These are phyloP conservation scores for Arthrobotrys entomopaga DNA, from an alignment of 2,329 filamentous ascomycete species.

Conservation along the genomic window DNA sequence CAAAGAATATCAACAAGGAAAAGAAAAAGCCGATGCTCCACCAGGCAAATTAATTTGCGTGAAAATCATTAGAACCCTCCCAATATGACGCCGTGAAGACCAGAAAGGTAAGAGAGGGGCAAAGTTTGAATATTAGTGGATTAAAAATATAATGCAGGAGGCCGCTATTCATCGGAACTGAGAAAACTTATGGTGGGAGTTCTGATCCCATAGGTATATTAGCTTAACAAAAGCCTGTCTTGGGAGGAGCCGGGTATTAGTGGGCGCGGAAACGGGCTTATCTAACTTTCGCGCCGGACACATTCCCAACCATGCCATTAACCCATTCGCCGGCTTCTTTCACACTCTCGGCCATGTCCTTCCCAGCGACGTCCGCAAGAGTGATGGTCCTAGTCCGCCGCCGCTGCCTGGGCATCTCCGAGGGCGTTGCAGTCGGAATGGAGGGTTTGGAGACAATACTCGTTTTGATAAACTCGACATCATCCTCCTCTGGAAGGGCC, in stretches of 20 bases:
- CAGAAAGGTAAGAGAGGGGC: conserved; percentile 5
- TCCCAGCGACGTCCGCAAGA: conserved; percentile 42
- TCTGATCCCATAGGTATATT: conserved; percentile 8
- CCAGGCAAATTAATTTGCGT: conserved; percentile 17
- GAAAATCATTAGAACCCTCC: conserved; percentile 32
- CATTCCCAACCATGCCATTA: conserved; percentile 51
- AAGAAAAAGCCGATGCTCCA: conserved; percentile 32
- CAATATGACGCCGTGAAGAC: conserved; percentile 30
- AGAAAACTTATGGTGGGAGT: conserved; percentile 1
- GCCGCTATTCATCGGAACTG: conserved; percentile 16
- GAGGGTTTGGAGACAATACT: conserved; percentile 37
- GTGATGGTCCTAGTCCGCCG: conserved; percentile 47
- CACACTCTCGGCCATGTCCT: conserved; percentile 51
- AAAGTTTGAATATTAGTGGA: conserved; percentile 34
- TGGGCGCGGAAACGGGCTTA: conserved; percentile 22
- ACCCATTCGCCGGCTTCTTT: conserved; percentile 53
- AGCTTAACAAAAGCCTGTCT: conserved; percentile 1
- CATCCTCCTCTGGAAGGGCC: conserved; percentile 42
- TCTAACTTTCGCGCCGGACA: conserved; percentile 52
- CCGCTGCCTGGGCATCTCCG: conserved; percentile 32
- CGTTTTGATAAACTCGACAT: conserved; percentile 43
- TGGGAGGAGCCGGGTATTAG: background rate
- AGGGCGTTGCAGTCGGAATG: background rate
- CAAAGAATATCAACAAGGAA: conserved; percentile 28
- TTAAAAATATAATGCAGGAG: conserved; percentile 20